Evolutionary conservation across 1,139 yeast genomes (phyloP), one percentile per base, ranked within the genome.

Genomic region (Debaryomycetaceae sp.): DNA sequence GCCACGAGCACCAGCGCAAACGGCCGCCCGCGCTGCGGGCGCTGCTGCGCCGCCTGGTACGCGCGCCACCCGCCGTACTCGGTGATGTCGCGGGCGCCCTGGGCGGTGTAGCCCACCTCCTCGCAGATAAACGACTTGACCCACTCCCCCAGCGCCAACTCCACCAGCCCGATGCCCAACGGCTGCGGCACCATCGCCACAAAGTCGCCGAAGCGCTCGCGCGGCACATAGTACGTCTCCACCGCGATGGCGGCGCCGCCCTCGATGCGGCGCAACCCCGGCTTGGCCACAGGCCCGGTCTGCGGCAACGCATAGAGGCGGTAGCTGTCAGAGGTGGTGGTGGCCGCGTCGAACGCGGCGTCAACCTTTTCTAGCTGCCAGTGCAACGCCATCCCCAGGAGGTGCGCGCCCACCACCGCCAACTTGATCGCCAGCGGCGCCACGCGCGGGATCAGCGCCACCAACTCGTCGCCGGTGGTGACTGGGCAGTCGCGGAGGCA

Each of bases 371-470:
- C 82, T 40, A 91, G 69, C 62, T 91, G 98, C 96, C 96, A 88
- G 56, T 91, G 89, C 43, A 91, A 70, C 34, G 89, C 89, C 67
- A 85, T 75, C 1, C 95, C 96, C 38, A 77, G 68, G 41, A 91
- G 68, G 52, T 91, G 98, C 31, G 96, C 96, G 35, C 98, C 98
- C 29, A 91, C 97, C 21, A 89, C 98, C 1, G 96, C 96, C 39
- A 89, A 64, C 39, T 79, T 73, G 25, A 67, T 50, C 34, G 50
- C 38, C 3, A 44, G 42, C 10, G 48, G 43, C 34, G 48, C 46
- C 18, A 52, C 49, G 9, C 39, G 34, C 3, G 68, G 65, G 34
- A 83, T 61, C 4, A 70, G 57, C 3, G 61, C 40, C 18, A 49
- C 39, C 27, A 60, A 46, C 37, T 56, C 61, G 37, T 65, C 68